phyloP scores from a whole-genome alignment of 106 monocot genomes.

The Platanthera guangdongensis region DNA sequence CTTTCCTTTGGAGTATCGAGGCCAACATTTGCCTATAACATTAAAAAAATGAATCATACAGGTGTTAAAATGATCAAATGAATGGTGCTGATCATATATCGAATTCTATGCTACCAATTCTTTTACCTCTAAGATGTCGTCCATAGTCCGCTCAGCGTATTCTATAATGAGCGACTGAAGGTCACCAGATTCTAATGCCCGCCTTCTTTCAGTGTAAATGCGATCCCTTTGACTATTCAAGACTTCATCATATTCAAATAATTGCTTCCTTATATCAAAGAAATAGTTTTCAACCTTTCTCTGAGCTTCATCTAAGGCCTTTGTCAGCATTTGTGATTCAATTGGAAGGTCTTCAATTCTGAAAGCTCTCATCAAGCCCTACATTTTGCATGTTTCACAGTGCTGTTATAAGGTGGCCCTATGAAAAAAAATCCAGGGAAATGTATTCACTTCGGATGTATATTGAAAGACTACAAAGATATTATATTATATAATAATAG shows the following conservation, averaged over 20 bases:
- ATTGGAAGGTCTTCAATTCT: slow-evolving; percentile 97
- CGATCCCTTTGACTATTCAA: slow-evolving; percentile 93
- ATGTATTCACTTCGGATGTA: neutral
- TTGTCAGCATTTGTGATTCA: slow-evolving; percentile 91
- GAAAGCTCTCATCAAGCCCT: slow-evolving; percentile 98
- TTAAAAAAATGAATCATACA: neutral
- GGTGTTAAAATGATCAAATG: neutral
- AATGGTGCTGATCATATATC: neutral
- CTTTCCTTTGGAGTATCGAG: slow-evolving; percentile 55
- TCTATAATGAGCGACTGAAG: slow-evolving; percentile 71
- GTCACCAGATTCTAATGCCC: slow-evolving; percentile 70
- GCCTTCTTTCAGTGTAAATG: slow-evolving; percentile 83
- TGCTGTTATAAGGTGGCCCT: neutral
- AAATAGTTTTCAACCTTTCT: slow-evolving; percentile 97
- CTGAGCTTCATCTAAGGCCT: slow-evolving; percentile 96
- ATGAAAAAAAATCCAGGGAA: neutral
- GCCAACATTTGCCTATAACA: slow-evolving; percentile 68
- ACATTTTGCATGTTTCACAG: slow-evolving; percentile 10
- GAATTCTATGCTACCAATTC: neutral
- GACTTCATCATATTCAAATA: slow-evolving; percentile 96
- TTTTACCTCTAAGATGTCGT: slow-evolving; percentile 91
- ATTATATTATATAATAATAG: no score
- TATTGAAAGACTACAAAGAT: neutral
- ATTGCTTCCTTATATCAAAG: slow-evolving; percentile 91
- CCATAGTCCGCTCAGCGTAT: slow-evolving; percentile 94